These are phyloP conservation scores for Ceraceosorus guamensis DNA, from an alignment of 1,284 basidiomycete genomes.

Conservation along the genomic window DNA sequence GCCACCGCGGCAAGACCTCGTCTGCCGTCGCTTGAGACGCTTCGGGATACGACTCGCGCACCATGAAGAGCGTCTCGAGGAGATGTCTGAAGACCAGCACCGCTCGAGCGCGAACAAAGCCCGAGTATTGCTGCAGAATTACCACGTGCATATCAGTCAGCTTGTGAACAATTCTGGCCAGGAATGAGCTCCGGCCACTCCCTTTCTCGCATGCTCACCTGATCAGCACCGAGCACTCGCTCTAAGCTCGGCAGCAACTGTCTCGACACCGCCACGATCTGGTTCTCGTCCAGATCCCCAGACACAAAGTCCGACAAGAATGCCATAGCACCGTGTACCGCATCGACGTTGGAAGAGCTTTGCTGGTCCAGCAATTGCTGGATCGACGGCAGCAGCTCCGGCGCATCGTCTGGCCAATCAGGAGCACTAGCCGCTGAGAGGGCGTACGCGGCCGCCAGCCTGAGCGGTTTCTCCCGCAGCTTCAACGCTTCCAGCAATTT, in stretches of 20 bases:
- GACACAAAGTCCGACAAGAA: constrained; percentile 41
- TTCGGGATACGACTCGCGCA: constrained; percentile 81
- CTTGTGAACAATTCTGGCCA: not conserved
- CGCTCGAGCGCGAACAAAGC: constrained; percentile 60
- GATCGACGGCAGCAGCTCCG: constrained; percentile 33
- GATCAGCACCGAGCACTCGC: constrained; percentile 17
- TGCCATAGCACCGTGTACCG: constrained; percentile 36
- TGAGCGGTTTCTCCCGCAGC: constrained; percentile 29
- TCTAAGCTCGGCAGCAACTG: constrained; percentile 39
- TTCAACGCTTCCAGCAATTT: constrained; percentile 27
- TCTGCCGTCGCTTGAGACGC: constrained; percentile 74
- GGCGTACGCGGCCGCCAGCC: constrained; percentile 32
- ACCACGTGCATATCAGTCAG: not conserved
- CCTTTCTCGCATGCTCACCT: constrained; percentile 10
- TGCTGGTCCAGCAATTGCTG: constrained; percentile 21
- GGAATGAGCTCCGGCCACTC: no score
- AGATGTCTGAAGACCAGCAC: constrained; percentile 86
- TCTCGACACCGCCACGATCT: constrained; percentile 36
- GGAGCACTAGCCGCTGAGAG: constrained; percentile 34
- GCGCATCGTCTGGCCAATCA: constrained; percentile 45
- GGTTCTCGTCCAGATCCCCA: constrained; percentile 43
- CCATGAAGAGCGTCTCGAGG: constrained; percentile 80
- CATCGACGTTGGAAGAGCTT: constrained; percentile 6
- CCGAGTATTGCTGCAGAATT: constrained; percentile 16
- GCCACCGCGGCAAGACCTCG: constrained; percentile 76